These are phyloP conservation scores for Populus trichocarpa DNA, from an alignment of 441 rosid genomes.

Conservation along the genomic window DNA sequence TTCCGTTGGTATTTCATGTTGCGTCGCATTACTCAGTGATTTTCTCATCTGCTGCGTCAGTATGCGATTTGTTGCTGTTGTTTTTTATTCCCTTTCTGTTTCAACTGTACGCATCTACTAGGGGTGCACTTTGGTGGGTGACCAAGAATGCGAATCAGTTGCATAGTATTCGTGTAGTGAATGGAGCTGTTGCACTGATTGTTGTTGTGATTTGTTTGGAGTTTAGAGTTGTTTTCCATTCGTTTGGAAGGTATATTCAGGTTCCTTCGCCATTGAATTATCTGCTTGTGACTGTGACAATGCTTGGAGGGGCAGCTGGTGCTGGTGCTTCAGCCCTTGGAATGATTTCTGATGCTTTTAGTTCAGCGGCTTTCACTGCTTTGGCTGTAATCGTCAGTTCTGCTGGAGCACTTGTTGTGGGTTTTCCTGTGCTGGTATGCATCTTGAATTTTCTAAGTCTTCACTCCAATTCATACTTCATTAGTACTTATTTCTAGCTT, in stretches of 20 bases:
- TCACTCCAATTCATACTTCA: neutral
- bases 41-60: conserved; percentile 65
- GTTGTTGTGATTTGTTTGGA: conserved; percentile 82
- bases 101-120: conserved; percentile 81
- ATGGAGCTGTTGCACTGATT: conserved; percentile 82
- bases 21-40: conserved; percentile 76
- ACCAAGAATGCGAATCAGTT: conserved; percentile 64
- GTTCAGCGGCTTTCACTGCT: conserved; percentile 64
- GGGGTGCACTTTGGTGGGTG: conserved; percentile 96
- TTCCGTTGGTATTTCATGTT: conserved; percentile 76
- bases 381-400: conserved; percentile 81
- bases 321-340: conserved; percentile 83
- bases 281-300: conserved; percentile 70
- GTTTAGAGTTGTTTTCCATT: conserved; percentile 87
- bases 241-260: conserved; percentile 93
- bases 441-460: conserved; percentile 11
- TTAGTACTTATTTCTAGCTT: too few species aligned
- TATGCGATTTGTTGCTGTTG: conserved; percentile 72
- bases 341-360: conserved; percentile 75
- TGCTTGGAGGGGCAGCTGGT: conserved; percentile 96
- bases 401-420: conserved; percentile 88
- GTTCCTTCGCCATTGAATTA: conserved; percentile 85
- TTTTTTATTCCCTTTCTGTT: conserved; percentile 86
- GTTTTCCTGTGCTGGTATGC: conserved; percentile 86
- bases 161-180: conserved; percentile 69